Base-by-base conservation (phyloP, 345 rosid genomes). In the Cardamine occulta region DNA sequence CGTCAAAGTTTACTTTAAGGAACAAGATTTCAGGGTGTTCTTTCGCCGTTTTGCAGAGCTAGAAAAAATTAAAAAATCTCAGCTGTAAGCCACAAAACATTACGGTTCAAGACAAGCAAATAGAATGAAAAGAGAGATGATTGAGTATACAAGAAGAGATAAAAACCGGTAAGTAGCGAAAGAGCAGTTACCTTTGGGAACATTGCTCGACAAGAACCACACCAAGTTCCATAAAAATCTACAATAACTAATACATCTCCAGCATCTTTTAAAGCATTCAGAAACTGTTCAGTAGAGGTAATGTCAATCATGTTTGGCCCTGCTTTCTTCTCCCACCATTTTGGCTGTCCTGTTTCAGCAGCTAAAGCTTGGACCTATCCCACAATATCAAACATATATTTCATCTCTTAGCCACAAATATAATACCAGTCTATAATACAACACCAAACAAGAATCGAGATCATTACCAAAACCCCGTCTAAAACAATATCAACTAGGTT, bases 211-310 rank as follows among this genome's bases (percentile, higher is more conserved):
- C 98, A 93, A 74, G 98, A 89, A 53, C 89, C 97, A 85, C 98
- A 93, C 98, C 98, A 91, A 39, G 98, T 88, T 76, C 96, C 98
- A 81, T 89, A 93, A 80, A 93, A 91, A 48, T 93, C 97, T 13
- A 93, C 97, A 63, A 93, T 86, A 32, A 93, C 97, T 86, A 91
- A 84, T 82, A 85, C 83, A 71, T 91, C 91, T 58, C 86, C 90
- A 0, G 98, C 94, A 70, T 88, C 85, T 72, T 84, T 86, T 63
- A 93, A 86, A 42, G 94, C 89, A 56, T 82, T 76, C 54, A 89
- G 79, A 73, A 91, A 91, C 75, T 91, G 90, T 74, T 88, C 85
- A 2, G 96, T 87, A 2, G 98, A 93, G 76, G 85, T 88, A 75
- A 93, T 80, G 79, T 93, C 98, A 32, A 86, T 70, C 98, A 91